Evolutionary conservation across 345 rosid genomes (phyloP).

Genomic region (Eucalyptus decipiens): DNA sequence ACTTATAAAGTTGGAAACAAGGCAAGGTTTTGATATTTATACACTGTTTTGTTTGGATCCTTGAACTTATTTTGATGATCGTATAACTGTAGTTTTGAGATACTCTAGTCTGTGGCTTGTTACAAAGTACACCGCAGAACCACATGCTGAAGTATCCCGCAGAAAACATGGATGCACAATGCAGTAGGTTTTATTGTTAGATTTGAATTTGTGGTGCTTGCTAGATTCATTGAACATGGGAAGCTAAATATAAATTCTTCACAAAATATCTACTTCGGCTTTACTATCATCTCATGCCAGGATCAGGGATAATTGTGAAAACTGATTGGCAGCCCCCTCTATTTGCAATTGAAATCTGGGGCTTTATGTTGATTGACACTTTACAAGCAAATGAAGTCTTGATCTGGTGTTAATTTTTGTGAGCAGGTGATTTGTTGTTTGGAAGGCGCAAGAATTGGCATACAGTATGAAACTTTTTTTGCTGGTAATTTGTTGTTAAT

Average conservation of each 20-base stretch:
- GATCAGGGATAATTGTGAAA: not conserved
- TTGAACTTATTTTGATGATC: not conserved
- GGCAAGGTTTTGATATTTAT: constrained; percentile 18
- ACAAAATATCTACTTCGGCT: not conserved
- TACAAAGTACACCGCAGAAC: not conserved
- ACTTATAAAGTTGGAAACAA: constrained; percentile 69
- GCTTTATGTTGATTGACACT: not conserved
- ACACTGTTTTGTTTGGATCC: not conserved
- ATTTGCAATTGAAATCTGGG: not conserved
- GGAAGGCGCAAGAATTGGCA: constrained; percentile 91
- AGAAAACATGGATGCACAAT: not conserved
- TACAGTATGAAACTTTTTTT: constrained; percentile 80
- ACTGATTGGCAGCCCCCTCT: not conserved
- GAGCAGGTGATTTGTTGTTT: constrained; percentile 76
- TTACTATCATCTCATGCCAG: not conserved
- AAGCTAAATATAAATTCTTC: not conserved
- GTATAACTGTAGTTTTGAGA: not conserved
- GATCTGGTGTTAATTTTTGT: not conserved
- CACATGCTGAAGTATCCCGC: not conserved
- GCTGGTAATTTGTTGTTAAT: constrained; percentile 46
- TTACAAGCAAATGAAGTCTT: not conserved
- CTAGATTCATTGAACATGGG: not conserved
- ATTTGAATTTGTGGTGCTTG: not conserved
- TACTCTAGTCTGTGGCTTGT: not conserved
- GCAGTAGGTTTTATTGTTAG: not conserved